phyloP scores from a whole-genome alignment of 202 grass and related monocot genomes.

The Cymbopogon flexuosus region DNA sequence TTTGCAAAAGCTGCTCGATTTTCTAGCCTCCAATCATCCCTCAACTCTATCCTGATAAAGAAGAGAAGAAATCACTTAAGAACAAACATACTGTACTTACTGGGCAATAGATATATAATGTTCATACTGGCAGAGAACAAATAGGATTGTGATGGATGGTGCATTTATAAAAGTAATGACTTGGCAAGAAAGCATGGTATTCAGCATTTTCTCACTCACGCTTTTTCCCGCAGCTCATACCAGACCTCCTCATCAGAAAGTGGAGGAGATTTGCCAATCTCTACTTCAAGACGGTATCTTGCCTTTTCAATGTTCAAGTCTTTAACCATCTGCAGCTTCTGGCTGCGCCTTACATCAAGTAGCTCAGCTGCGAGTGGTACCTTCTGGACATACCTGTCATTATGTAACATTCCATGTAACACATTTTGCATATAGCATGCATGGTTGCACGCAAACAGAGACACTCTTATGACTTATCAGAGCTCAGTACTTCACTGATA shows the following conservation, averaged over 20 bases:
- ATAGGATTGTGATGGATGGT: conserved; percentile 9
- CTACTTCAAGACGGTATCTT: conserved; percentile 70
- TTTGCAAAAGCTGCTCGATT: conserved; percentile 90
- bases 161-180: conserved; percentile 20
- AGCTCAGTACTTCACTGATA: neutral
- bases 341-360: conserved; percentile 83
- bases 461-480: conserved; percentile 20
- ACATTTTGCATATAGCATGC: neutral
- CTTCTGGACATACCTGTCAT: conserved; percentile 83
- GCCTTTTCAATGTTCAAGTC: conserved; percentile 75
- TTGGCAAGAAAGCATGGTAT: conserved; percentile 21
- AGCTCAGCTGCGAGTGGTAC: conserved; percentile 84
- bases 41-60: conserved; percentile 80
- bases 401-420: conserved; percentile 13
- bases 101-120: neutral
- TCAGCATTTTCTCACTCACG: conserved; percentile 68
- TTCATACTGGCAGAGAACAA: conserved; percentile 13
- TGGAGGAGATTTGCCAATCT: conserved; percentile 83
- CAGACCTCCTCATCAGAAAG: conserved; percentile 84
- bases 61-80: conserved; percentile 18
- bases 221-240: conserved; percentile 69
- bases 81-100: conserved; percentile 16
- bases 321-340: conserved; percentile 85
- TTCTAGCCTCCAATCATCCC: conserved; percentile 89
- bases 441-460: neutral